Conservation (phyloP, 352 stramenopile species). For the Phytophthora colocasiae region DNA sequence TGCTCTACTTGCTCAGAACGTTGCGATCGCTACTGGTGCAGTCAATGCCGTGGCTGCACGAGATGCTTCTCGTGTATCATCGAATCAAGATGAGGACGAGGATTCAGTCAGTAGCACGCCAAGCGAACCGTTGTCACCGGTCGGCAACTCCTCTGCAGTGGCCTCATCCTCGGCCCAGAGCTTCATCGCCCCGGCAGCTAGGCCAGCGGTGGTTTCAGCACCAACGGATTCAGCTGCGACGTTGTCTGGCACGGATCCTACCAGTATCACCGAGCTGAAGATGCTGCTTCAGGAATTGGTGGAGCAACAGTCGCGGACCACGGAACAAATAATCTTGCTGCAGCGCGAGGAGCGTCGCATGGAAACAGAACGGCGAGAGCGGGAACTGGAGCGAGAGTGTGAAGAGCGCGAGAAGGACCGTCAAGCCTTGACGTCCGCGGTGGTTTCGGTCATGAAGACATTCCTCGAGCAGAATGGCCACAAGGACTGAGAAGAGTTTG, state of each 20-base stretch:
- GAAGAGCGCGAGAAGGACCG: conserved; percentile 46
- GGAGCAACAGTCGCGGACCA: conserved; percentile 33
- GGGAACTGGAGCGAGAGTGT: conserved; percentile 30
- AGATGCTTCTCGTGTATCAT: conserved; percentile 5
- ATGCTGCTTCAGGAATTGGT: conserved; percentile 36
- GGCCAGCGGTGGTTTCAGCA: not conserved
- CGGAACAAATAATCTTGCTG: conserved; percentile 35
- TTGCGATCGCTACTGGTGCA: conserved; percentile 27
- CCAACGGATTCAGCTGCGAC: conserved; percentile 3
- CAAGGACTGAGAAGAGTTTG: conserved; percentile 22
- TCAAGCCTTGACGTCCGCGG: conserved; percentile 29
- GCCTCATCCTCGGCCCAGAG: conserved; percentile 13
- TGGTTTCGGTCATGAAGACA: conserved; percentile 36
- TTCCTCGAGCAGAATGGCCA: conserved; percentile 32
- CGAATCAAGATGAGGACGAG: conserved; percentile 30
- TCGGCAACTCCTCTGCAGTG: conserved; percentile 3
- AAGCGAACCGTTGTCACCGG: conserved; percentile 28
- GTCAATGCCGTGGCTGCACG: conserved; percentile 3
- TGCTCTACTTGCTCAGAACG: conserved; percentile 33
- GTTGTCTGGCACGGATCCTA: conserved; percentile 15
- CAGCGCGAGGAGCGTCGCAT: conserved; percentile 41
- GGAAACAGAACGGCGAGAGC: conserved; percentile 36
- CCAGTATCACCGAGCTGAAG: conserved; percentile 36
- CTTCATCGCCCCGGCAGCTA: conserved; percentile 18
- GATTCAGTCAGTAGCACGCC: conserved; percentile 20